phyloP scores from a whole-genome alignment of 1,284 basidiomycete genomes.

The Ganoderma boninense region DNA sequence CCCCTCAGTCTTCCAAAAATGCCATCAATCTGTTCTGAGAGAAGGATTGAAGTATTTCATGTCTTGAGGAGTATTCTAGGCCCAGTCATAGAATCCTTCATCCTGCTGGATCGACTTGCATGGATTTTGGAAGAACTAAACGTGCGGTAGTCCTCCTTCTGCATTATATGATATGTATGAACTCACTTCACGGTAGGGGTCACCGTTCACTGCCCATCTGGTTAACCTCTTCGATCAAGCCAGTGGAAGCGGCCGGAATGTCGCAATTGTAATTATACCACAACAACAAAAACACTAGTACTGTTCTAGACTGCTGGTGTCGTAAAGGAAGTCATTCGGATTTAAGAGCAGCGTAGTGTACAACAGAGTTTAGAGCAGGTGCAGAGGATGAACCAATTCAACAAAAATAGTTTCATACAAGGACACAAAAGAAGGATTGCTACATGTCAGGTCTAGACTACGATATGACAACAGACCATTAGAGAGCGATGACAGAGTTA shows the following conservation, averaged over 20 bases:
- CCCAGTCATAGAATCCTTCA: constrained; percentile 49
- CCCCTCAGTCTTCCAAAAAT: constrained; percentile 4
- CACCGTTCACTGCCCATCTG: constrained; percentile 47
- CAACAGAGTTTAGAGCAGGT: constrained; percentile 16
- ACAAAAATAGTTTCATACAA: constrained; percentile 6
- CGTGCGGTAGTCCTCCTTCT: constrained; percentile 19
- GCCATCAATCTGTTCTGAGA: constrained; percentile 33
- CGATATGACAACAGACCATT: constrained; percentile 29
- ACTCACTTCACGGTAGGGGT: constrained; percentile 13
- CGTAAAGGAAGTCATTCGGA: neutral
- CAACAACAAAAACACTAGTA: neutral
- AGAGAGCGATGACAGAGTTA: constrained; percentile 14
- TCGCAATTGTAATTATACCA: constrained; percentile 50
- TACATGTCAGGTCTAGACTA: constrained; percentile 32
- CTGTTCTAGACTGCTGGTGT: neutral
- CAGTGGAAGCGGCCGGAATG: constrained; percentile 70
- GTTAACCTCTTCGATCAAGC: constrained; percentile 75
- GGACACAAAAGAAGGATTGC: constrained; percentile 21
- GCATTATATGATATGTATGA: no score
- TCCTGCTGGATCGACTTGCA: constrained; percentile 48
- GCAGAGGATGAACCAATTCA: neutral
- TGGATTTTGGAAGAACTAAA: constrained; percentile 45
- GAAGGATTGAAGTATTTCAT: constrained; percentile 48
- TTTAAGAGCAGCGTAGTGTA: constrained; percentile 27
- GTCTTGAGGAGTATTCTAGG: constrained; percentile 50